These are phyloP conservation scores for Geotrichum macrosporum DNA, from an alignment of 1,139 yeast species.

Conservation along the genomic window DNA sequence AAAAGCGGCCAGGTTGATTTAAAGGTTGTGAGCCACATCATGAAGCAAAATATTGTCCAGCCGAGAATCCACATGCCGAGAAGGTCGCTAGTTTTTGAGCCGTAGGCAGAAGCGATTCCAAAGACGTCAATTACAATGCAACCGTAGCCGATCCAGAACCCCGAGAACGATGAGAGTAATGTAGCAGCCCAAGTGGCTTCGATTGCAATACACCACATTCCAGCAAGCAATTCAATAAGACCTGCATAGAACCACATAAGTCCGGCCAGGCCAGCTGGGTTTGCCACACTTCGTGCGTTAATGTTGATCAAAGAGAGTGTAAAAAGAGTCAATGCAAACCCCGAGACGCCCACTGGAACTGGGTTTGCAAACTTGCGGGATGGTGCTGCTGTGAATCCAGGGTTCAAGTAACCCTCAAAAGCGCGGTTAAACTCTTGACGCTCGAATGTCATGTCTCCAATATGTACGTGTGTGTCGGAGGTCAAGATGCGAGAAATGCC, in stretches of 20 bases:
- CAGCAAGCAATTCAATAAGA: constrained; percentile 62
- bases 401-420: constrained; percentile 66
- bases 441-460: constrained; percentile 68
- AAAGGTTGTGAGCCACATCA: constrained; percentile 62
- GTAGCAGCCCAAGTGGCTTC: constrained; percentile 87
- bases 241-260: constrained; percentile 80
- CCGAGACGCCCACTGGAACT: constrained; percentile 79
- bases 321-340: constrained; percentile 81
- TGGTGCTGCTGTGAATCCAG: constrained; percentile 63
- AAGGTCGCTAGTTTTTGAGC: constrained; percentile 47
- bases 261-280: constrained; percentile 56
- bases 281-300: constrained; percentile 55
- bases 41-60: constrained; percentile 75
- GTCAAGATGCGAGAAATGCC: constrained; percentile 34
- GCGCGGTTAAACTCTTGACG: constrained; percentile 58
- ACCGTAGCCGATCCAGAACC: constrained; percentile 79
- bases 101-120: constrained; percentile 60
- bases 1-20: constrained; percentile 79
- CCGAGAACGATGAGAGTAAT: constrained; percentile 75
- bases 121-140: constrained; percentile 70
- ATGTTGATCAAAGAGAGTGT: constrained; percentile 65
- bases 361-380: constrained; percentile 78
- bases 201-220: constrained; percentile 59
- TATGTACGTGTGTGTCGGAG: constrained; percentile 46
- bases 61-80: constrained; percentile 71